Evolutionary conservation across 2,329 filamentous ascomycete species (phyloP).

Genomic region (Tolypocladium inflatum): DNA sequence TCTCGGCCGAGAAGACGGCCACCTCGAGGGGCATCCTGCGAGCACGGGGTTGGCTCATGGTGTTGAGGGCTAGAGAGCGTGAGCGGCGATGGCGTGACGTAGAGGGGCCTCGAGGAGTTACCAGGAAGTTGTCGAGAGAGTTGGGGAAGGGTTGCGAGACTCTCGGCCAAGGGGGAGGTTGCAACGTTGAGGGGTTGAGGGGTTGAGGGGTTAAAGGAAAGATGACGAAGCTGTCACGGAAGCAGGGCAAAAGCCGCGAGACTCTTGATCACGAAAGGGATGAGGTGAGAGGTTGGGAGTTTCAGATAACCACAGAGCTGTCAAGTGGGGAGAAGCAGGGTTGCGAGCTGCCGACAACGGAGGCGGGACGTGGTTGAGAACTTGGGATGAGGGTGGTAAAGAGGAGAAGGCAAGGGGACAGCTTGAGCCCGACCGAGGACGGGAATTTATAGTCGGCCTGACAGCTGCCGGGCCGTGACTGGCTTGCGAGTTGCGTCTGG

Average conservation of each 20-base stretch:
- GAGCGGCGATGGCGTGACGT: background rate
- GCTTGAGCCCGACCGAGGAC: background rate
- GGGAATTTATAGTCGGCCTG: background rate
- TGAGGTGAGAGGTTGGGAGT: background rate
- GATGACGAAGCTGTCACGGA: background rate
- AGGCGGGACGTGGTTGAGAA: background rate
- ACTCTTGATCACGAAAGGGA: background rate
- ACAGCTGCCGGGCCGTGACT: background rate
- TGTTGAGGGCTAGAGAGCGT: background rate
- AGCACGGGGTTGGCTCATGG: background rate
- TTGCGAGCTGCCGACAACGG: background rate
- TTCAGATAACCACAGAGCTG: background rate
- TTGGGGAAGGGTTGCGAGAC: background rate
- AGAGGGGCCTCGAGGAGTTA: background rate
- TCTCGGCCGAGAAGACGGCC: constrained; percentile 39
- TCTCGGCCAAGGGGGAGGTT: background rate
- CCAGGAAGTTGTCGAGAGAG: background rate
- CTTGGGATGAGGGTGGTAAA: background rate
- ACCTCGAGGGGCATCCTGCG: constrained; percentile 34
- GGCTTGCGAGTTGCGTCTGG: background rate
- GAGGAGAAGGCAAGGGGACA: background rate
- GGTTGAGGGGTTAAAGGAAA: background rate
- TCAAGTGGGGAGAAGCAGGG: background rate
- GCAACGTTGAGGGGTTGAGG: background rate
- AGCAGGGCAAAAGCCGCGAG: background rate